Base-by-base conservation (phyloP, 768 basidiomycete species). In the Rhizopogon roseolus region DNA sequence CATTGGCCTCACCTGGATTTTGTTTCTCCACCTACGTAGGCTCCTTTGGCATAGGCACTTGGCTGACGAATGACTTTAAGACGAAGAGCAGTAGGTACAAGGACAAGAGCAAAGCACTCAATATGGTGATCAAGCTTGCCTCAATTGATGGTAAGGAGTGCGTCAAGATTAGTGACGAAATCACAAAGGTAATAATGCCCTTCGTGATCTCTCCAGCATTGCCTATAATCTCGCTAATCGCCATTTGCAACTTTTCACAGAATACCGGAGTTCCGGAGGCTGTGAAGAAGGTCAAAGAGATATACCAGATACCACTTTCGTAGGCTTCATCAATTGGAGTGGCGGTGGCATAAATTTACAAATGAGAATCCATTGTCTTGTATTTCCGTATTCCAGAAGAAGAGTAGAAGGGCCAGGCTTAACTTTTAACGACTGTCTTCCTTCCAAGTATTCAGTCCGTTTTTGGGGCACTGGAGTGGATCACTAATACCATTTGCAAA, bases 51-150 rank as follows among this genome's bases (percentile, higher is more conserved):
- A 93, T 98, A 41, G 97, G 97, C 1, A 99, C 97, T 0, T 87
- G 79, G 66, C 69, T 98, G 8, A 93, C 93, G 14, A 98, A 97
- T 64, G 94, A 97, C 69, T 97, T 95, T 72, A 64, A 57, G 61
- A 73, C 62, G 42, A 64, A 57, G 66, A 79, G 71, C 52, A 73
- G 73, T 7, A 61, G 71, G 28, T 68, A 78, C 61, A 64, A 61
- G 66, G 80, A 81, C 63, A 82, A 81, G 70, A 92, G 88, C 72
- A 88, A 83, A 63, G 81, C 93, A 19, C 67, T 97, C 57, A 97
- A 96, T 64, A 98, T 98, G 65, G 96, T 99, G 46, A 94, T 98
- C 72, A 98, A 98, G 64, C 76, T 99, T 8, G 79, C 82, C 38
- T 78, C 81, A 42, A 85, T 97, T 11, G 76, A 90, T 62, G 80